Percentiles rank a stretch among this genome's conserved stretches.
Evolutionary conservation across 2,329 filamentous ascomycete genomes (phyloP).

Genomic region (Fusarium sterilihyphosum): DNA sequence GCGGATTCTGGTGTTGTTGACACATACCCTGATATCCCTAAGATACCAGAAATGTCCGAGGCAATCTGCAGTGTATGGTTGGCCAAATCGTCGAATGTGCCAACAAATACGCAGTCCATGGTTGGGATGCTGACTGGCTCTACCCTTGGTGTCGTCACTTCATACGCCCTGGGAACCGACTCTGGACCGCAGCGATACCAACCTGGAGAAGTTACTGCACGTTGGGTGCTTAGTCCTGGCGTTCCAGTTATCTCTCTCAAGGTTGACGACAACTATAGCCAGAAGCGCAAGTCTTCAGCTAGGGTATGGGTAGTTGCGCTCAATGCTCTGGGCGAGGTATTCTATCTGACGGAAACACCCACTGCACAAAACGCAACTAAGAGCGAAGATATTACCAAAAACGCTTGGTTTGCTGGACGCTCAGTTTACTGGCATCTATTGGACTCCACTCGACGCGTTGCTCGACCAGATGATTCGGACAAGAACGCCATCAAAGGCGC

Average conservation of each 20-base stretch:
- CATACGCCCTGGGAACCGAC: slow-evolving; percentile 78
- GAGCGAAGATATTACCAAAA: slow-evolving; percentile 66
- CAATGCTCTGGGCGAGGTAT: slow-evolving; percentile 93
- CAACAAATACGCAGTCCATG: slow-evolving; percentile 77
- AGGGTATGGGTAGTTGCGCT: slow-evolving; percentile 92
- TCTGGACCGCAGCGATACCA: slow-evolving; percentile 68
- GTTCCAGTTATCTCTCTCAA: slow-evolving; percentile 88
- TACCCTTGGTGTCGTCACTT: slow-evolving; percentile 81
- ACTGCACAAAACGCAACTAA: slow-evolving; percentile 60
- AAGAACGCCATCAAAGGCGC: slow-evolving; percentile 74
- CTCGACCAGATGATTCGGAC: slow-evolving; percentile 77
- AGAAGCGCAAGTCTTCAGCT: slow-evolving; percentile 72
- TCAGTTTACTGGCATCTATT: slow-evolving; percentile 83
- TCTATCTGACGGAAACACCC: slow-evolving; percentile 80
- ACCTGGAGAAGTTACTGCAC: slow-evolving; percentile 83
- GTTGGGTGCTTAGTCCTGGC: slow-evolving; percentile 91
- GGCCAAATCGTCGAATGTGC: slow-evolving; percentile 80
- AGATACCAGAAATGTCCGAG: slow-evolving; percentile 74
- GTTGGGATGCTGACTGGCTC: slow-evolving; percentile 87
- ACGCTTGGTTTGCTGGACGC: slow-evolving; percentile 84
- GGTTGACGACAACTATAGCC: slow-evolving; percentile 84
- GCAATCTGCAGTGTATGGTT: slow-evolving; percentile 87
- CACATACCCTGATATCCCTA: slow-evolving; percentile 78
- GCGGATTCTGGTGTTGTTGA: slow-evolving; percentile 68
- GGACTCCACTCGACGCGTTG: slow-evolving; percentile 78